These are phyloP conservation scores for Paradendryphiella salina DNA, from an alignment of 2,329 filamentous ascomycete species.

Conservation along the genomic window DNA sequence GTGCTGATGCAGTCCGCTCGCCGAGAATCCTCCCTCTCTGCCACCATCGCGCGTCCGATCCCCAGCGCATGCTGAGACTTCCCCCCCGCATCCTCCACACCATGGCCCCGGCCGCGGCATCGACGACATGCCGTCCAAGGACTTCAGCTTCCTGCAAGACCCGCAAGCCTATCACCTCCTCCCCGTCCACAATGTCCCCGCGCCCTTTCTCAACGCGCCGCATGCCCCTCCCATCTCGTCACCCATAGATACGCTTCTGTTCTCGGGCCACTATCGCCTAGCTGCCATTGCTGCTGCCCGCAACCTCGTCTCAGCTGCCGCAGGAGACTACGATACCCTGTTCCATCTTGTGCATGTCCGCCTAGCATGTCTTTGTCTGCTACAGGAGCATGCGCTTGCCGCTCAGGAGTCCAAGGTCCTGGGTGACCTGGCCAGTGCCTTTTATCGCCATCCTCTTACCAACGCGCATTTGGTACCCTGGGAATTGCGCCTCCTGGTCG, in stretches of 20 bases:
- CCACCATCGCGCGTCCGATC: constrained; percentile 28
- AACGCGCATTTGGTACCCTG: constrained; percentile 71
- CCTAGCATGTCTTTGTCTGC: constrained; percentile 78
- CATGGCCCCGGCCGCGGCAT: constrained; percentile 26
- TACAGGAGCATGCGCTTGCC: constrained; percentile 63
- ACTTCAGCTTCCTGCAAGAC: constrained; percentile 61
- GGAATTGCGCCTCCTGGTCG: constrained; percentile 79
- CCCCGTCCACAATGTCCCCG: constrained; percentile 62
- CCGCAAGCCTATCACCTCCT: constrained; percentile 66
- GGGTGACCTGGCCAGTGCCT: constrained; percentile 63
- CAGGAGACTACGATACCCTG: constrained; percentile 66
- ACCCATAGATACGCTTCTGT: constrained; percentile 68
- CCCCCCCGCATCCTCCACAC: constrained; percentile 27
- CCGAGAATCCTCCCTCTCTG: constrained; percentile 17
- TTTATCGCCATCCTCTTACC: constrained; percentile 54
- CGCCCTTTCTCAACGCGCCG: constrained; percentile 69
- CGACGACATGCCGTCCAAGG: constrained; percentile 57
- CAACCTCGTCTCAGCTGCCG: constrained; percentile 57
- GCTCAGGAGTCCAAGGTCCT: constrained; percentile 65
- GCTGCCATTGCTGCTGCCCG: constrained; percentile 71
- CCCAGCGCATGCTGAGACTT: constrained; percentile 23
- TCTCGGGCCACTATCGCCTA: constrained; percentile 75
- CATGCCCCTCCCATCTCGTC: constrained; percentile 64
- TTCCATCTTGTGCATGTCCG: constrained; percentile 80
- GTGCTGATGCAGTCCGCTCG: constrained; percentile 27